Evolutionary conservation across 805 yeast genomes (phyloP).

Genomic region (Suhomyces canberraensis): DNA sequence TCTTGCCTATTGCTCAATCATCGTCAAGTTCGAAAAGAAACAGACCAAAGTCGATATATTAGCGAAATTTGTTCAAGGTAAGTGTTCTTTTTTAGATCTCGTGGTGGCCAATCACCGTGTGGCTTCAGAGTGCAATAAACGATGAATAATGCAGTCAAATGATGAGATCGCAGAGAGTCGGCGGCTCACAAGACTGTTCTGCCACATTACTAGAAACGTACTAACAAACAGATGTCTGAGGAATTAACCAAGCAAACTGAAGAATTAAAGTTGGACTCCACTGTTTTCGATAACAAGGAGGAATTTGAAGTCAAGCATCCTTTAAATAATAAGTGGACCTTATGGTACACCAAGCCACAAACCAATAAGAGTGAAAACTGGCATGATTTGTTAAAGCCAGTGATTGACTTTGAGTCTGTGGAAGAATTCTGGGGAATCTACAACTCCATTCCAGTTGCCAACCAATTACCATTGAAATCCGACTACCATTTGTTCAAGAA

Average conservation of each 20-base stretch:
- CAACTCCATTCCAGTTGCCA: constrained; percentile 89
- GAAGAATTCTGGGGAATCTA: constrained; percentile 99
- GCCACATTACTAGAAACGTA: too few species aligned
- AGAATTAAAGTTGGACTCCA: constrained; percentile 41
- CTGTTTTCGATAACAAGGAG: constrained; percentile 58
- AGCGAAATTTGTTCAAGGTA: constrained; percentile 3
- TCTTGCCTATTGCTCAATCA: constrained; percentile 9
- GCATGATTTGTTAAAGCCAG: constrained; percentile 90
- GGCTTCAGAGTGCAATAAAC: neutral
- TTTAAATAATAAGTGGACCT: constrained; percentile 85
- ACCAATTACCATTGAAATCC: constrained; percentile 84
- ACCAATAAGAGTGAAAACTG: constrained; percentile 76
- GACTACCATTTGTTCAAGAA: constrained; percentile 95
- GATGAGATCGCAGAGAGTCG: too few species aligned
- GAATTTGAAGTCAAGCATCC: constrained; percentile 83
- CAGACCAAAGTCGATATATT: constrained; percentile 1
- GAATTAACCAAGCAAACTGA: constrained; percentile 45
- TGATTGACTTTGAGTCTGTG: constrained; percentile 87
- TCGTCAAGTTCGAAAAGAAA: constrained; percentile 10
- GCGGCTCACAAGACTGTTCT: too few species aligned
- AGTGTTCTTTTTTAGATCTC: neutral
- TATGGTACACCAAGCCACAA: constrained; percentile 97
- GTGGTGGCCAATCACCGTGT: neutral
- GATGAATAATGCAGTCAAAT: too few species aligned
- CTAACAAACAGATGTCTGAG: constrained; percentile 36